These are phyloP conservation scores for Benincasa hispida DNA, from an alignment of 306 rosid species.

Conservation along the genomic window DNA sequence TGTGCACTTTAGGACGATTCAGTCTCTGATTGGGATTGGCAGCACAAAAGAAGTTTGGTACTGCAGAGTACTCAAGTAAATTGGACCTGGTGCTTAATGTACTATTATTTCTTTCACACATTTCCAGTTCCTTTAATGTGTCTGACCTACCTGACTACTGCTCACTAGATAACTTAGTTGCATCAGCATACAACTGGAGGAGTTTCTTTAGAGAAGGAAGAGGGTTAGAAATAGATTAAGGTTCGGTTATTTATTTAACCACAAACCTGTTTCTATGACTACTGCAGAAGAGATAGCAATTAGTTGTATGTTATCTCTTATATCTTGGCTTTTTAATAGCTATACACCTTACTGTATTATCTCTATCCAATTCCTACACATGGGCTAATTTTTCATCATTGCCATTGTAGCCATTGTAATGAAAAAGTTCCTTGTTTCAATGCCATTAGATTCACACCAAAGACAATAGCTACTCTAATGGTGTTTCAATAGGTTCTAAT, in stretches of 20 bases:
- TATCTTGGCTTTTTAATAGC: not conserved
- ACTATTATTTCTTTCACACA: not conserved
- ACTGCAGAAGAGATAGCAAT: not conserved
- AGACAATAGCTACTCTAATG: too few relatives aligned
- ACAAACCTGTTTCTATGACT: not conserved
- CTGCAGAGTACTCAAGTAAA: not conserved
- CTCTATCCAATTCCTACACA: not conserved
- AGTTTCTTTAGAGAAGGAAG: too few relatives aligned
- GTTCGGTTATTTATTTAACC: not conserved
- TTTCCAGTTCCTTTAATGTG: not conserved
- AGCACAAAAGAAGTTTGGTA: not conserved
- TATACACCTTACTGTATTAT: not conserved
- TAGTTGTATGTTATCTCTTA: not conserved
- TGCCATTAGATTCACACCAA: too few relatives aligned
- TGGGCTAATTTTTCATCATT: not conserved
- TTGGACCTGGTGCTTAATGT: not conserved
- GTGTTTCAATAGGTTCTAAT: too few relatives aligned
- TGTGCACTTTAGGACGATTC: not conserved
- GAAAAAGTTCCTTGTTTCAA: too few relatives aligned
- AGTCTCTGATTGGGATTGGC: not conserved
- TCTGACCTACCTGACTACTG: not conserved
- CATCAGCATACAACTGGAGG: too few relatives aligned
- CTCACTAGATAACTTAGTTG: not conserved
- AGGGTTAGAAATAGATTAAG: too few relatives aligned
- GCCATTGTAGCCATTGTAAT: not conserved